Percentiles rank a stretch among this genome's conserved stretches.
These are phyloP conservation scores for Elongisporangium anandrum DNA, from an alignment of 352 stramenopile genomes.

Conservation along the genomic window DNA sequence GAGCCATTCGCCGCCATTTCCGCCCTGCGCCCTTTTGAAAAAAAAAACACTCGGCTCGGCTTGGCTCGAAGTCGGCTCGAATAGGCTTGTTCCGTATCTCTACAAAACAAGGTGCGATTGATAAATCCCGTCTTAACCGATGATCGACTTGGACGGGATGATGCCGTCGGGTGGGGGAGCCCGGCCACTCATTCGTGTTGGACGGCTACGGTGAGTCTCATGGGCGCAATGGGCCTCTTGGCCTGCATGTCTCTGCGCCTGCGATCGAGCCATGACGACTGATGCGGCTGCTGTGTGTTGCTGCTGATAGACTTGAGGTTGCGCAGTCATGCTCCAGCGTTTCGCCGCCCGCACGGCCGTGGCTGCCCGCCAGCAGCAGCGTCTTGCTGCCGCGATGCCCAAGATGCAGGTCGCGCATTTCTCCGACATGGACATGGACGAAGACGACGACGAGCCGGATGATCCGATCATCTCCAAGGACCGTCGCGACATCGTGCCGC, in stretches of 20 bases:
- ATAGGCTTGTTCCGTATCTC: too few species aligned
- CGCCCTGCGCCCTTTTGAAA: background rate
- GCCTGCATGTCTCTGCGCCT: slow-evolving; percentile 51
- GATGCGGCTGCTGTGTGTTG: slow-evolving; percentile 91
- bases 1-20: slow-evolving; percentile 1
- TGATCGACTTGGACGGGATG: background rate
- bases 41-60: too few species aligned
- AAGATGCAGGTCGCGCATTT: slow-evolving; percentile 42
- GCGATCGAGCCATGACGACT: slow-evolving; percentile 90
- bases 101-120: background rate
- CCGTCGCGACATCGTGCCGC: slow-evolving; percentile 44
- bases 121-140: background rate
- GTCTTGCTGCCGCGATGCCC: slow-evolving; percentile 3
- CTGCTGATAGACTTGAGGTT: slow-evolving; percentile 81
- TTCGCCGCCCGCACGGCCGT: slow-evolving; percentile 39
- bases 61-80: too few species aligned
- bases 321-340: slow-evolving; percentile 48
- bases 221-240: background rate
- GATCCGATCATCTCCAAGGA: slow-evolving; percentile 75
- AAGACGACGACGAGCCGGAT: slow-evolving; percentile 63
- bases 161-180: background rate
- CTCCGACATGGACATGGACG: slow-evolving; percentile 46
- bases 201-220: background rate
- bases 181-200: background rate
- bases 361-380: slow-evolving; percentile 17